Evolutionary conservation across 2,329 filamentous ascomycete genomes (phyloP).

Genomic region (Pyrenophora teres): DNA sequence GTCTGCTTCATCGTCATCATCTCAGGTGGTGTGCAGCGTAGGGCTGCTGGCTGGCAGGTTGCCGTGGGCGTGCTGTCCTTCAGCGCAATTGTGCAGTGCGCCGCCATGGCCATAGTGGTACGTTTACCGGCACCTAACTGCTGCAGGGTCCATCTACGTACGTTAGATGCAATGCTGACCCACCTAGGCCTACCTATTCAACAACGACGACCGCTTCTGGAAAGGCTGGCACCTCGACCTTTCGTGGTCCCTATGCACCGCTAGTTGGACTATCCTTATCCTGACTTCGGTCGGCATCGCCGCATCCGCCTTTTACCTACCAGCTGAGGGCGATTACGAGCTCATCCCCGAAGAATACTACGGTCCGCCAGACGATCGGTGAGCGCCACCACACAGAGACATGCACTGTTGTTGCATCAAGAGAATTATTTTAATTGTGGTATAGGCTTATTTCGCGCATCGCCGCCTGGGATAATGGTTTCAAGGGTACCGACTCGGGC

Average conservation of each 20-base stretch:
- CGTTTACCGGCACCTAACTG: constrained; percentile 41
- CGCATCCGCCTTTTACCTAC: constrained; percentile 70
- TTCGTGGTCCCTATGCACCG: constrained; percentile 73
- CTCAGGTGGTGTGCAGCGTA: constrained; percentile 75
- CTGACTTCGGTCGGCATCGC: constrained; percentile 63
- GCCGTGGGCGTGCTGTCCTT: constrained; percentile 68
- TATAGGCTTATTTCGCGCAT: constrained; percentile 42
- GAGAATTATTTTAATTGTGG: constrained; percentile 26
- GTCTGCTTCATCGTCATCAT: constrained; percentile 80
- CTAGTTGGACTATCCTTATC: constrained; percentile 62
- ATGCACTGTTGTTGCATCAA: background rate
- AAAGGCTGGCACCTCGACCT: constrained; percentile 80
- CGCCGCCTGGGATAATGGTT: constrained; percentile 43
- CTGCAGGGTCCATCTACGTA: background rate
- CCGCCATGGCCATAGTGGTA: constrained; percentile 83
- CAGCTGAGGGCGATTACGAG: constrained; percentile 85
- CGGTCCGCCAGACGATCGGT: constrained; percentile 43
- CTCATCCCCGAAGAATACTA: constrained; percentile 59
- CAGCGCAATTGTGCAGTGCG: constrained; percentile 71
- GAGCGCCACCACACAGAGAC: constrained; percentile 18
- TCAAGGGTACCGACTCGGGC: constrained; percentile 26
- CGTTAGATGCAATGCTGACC: constrained; percentile 12
- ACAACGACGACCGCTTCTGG: constrained; percentile 82
- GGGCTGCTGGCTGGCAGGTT: constrained; percentile 82
- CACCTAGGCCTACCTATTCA: constrained; percentile 75